Base-by-base conservation (phyloP, 768 basidiomycete genomes). In the Pleurotus pulmonarius region DNA sequence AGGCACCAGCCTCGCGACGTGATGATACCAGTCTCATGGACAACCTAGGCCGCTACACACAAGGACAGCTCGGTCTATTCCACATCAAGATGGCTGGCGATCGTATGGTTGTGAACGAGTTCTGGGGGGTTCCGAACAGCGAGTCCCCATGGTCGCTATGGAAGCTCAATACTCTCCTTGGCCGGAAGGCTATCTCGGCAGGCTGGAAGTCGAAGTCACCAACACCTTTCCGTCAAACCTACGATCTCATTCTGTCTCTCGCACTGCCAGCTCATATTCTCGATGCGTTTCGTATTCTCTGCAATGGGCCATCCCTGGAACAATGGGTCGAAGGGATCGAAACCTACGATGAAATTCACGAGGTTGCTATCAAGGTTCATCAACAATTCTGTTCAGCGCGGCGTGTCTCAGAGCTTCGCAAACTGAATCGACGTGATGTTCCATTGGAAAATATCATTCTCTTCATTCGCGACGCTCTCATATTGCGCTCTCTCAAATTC, bases 41-140 rank as follows among this genome's bases (percentile, higher is more conserved):
- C 51, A 68, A 63, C 22, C 40, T 59, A 12, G 58, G 60, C 38
- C 41, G 13, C 15, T 66, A 48, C 54, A 59, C 58, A 18, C 60
- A 60, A 49, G 58, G 59, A 5, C 62, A 63, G 22, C 57, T 62
- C 18, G 68, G 69, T 4, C 49, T 68, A 3, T 63, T 70, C n/a
- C 67, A 70, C 29, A 57, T 56, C 16, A 67, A 69, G 49, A 59
- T 70, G 45, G 58, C 69, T 0, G 59, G 58, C 0, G 55, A 53
- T 29, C 64, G 63, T 0, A 56, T 64, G 49, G 45, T 64, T 5
- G 56, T 58, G 1, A 70, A 70, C 46, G 64, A 70, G 54, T 60
- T 58, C 40, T 70, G 69, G 69, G 68, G 69, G 3, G 58, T 48
- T 16, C 63, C 66, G 16, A 70, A 69, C 37, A 25, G 58, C 2